Conservation (phyloP, 345 rosid genomes). For the Ceriops zippeliana region DNA sequence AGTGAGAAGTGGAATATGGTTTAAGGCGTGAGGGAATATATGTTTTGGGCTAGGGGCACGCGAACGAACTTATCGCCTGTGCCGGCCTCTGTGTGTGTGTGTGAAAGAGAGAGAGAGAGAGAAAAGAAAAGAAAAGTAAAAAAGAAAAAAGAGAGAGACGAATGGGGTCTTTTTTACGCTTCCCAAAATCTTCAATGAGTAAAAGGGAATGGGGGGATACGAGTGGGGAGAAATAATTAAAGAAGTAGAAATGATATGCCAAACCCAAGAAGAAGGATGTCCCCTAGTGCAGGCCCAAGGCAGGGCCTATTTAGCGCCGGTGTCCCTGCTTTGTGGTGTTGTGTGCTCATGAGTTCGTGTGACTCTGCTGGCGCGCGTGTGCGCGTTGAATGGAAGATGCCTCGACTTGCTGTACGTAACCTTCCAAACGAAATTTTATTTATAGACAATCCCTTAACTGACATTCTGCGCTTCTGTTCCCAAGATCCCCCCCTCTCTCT, state of each 20-base stretch:
- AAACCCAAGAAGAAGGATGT: constrained; percentile 56
- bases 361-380: neutral
- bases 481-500: constrained; percentile 20
- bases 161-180: constrained; percentile 38
- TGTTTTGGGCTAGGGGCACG: constrained; percentile 47
- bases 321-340: constrained; percentile 50
- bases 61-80: constrained; percentile 52
- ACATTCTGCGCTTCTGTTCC: constrained; percentile 56
- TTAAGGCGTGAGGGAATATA: constrained; percentile 54
- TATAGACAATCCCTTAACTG: constrained; percentile 45
- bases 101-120: neutral
- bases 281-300: constrained; percentile 46
- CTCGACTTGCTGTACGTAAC: constrained; percentile 13
- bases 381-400: neutral
- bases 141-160: constrained; percentile 1
- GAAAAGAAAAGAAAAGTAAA: constrained; percentile 6
- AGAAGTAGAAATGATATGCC: constrained; percentile 4
- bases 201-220: neutral
- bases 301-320: constrained; percentile 60
- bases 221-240: neutral
- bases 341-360: neutral
- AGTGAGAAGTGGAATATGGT: constrained; percentile 18
- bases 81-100: constrained; percentile 31
- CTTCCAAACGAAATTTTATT: constrained; percentile 19
- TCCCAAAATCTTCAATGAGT: constrained; percentile 35